A percentile compares a stretch with the other conserved stretches of the same genome.
These are phyloP conservation scores for Tieghemostelium lacteum DNA, from an alignment of 78 protist species.

Conservation along the genomic window DNA sequence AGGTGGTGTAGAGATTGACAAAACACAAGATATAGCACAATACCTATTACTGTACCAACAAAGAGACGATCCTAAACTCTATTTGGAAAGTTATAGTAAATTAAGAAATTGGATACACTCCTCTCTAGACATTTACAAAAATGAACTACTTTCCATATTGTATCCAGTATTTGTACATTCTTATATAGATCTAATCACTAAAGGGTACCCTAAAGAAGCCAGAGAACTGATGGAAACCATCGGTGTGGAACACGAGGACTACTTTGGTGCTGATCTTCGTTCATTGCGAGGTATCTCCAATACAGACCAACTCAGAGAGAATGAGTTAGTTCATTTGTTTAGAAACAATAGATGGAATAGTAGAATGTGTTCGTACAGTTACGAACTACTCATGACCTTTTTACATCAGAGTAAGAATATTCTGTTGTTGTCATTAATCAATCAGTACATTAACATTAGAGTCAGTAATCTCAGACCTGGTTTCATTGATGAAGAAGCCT, in stretches of 20 bases:
- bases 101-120: constrained; percentile 80
- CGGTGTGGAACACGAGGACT: constrained; percentile 81
- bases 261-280: constrained; percentile 68
- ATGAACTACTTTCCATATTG: constrained; percentile 76
- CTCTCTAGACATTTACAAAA: constrained; percentile 78
- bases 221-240: constrained; percentile 73
- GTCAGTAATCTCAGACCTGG: constrained; percentile 72
- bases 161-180: constrained; percentile 89
- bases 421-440: constrained; percentile 49
- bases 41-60: constrained; percentile 25
- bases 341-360: constrained; percentile 63
- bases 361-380: constrained; percentile 77
- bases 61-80: constrained; percentile 29
- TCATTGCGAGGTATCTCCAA: constrained; percentile 38
- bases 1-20: not conserved
- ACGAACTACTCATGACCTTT: constrained; percentile 76
- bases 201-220: constrained; percentile 55
- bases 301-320: constrained; percentile 63
- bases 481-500: constrained; percentile 65
- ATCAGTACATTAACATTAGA: constrained; percentile 80
- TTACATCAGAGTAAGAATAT: constrained; percentile 75
- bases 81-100: constrained; percentile 59
- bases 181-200: constrained; percentile 81
- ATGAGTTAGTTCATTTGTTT: constrained; percentile 59
- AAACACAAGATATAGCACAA: constrained; percentile 5